Evolutionary conservation across 305 asterid species (phyloP), one percentile per base, ranked within the genome.

Genomic region (Coffea humblotiana): DNA sequence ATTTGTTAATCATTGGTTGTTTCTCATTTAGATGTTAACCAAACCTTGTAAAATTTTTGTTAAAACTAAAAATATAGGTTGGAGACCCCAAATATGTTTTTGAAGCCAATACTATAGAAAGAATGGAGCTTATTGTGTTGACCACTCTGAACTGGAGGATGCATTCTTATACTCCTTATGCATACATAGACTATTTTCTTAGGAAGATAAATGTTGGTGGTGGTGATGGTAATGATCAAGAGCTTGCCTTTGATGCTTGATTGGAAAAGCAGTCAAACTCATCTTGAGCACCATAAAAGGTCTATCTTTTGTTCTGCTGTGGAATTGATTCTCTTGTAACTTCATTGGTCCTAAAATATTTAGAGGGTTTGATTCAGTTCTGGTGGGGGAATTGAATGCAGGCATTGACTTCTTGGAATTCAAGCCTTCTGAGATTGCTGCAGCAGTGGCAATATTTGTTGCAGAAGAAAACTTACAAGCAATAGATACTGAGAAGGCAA

Each of bases 391-490:
- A 86, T 83, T 89, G 87, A 88, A 88, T 87, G 94, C 90, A 91
- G 95, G 91, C 82, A 87, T 90, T 80, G 97, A 90, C 82, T 92
- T 91, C 93, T 89, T 94, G 94, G 94, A 92, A 78, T 94, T 89
- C 91, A 91, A 82, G 90, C 89, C 97, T 10, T 91, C 92, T 83
- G 97, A 94, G 84, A 81, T 90, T 79, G 97, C 91, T 70, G 94
- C 95, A 84, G 95, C 97, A 32, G 91, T 89, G 83, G 94, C 95
- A 75, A 63, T 88, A 77, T 83, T 77, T 76, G 94, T 90, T 67
- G 86, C 86, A 37, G 81, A 81, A 29, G 92, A 89, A 79, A 85
- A 54, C 16, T 6, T 72, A 61, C 85, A 82, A 48, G 87, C 87
- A 66, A 43, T 81, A 75, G 90, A 87, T 79, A 82, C 78, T 75